phyloP scores from a whole-genome alignment of 495 filamentous ascomycete genomes.

The Xylaria intraflava region DNA sequence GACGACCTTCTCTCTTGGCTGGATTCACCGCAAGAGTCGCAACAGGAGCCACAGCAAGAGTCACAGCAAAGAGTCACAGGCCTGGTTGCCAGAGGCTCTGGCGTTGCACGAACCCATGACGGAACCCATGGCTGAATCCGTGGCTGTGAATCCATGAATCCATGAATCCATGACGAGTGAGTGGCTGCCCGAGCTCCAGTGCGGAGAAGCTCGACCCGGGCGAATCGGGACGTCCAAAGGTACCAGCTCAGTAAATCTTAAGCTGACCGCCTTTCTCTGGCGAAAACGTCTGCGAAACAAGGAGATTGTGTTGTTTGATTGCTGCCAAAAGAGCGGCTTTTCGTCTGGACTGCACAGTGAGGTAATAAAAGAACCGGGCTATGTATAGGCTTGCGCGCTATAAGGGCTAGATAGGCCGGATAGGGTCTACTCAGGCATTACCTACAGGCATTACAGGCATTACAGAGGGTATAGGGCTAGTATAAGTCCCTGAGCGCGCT shows the following conservation, averaged over 20 bases:
- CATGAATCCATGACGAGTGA: constrained; percentile 9
- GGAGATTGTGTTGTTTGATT: constrained; percentile 7
- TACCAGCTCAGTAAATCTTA: constrained; percentile 24
- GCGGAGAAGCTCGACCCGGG: constrained; percentile 12
- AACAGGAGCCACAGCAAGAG: too few relatives aligned
- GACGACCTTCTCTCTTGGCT: too few relatives aligned
- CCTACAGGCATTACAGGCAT: too few relatives aligned
- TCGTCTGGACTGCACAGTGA: background rate
- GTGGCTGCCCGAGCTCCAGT: constrained; percentile 14
- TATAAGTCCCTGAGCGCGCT: too few relatives aligned
- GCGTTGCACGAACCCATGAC: constrained; percentile 12
- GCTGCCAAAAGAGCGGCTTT: constrained; percentile 10
- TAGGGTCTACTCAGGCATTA: too few relatives aligned
- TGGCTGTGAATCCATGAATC: too few relatives aligned
- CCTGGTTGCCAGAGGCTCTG: constrained; percentile 11
- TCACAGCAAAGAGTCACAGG: too few relatives aligned
- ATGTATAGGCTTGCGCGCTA: too few relatives aligned
- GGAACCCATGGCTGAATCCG: too few relatives aligned
- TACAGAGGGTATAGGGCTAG: too few relatives aligned
- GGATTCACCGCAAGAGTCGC: constrained; percentile 27
- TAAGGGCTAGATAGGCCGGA: too few relatives aligned
- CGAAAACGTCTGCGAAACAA: constrained; percentile 15
- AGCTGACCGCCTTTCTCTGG: constrained; percentile 28
- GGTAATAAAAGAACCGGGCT: background rate
- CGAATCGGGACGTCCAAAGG: constrained; percentile 19